These are phyloP conservation scores for Kluyveromyces dobzhanskii DNA, from an alignment of 805 yeast species.

Conservation along the genomic window DNA sequence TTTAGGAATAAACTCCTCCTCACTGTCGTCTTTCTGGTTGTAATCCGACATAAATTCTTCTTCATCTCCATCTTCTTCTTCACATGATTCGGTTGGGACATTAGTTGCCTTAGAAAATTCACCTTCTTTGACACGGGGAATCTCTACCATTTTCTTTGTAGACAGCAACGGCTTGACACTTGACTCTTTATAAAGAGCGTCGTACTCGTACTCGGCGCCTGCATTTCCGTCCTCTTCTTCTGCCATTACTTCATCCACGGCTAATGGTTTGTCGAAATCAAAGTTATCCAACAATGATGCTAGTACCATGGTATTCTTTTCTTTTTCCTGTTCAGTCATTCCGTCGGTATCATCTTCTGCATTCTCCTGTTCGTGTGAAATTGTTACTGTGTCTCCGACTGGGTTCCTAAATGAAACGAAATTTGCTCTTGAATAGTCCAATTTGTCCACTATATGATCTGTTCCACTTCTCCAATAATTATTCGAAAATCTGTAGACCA, in stretches of 20 bases:
- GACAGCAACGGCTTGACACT: slow-evolving; percentile 20
- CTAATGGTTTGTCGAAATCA: slow-evolving; percentile 47
- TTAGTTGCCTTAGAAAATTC: slow-evolving; percentile 23
- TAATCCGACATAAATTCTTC: slow-evolving; percentile 10
- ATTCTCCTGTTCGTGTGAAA: slow-evolving; percentile 4
- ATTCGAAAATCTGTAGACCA: slow-evolving; percentile 52
- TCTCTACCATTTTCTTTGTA: slow-evolving; percentile 21
- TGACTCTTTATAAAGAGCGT: slow-evolving; percentile 22
- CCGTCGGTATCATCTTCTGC: slow-evolving; percentile 16
- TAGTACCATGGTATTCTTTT: slow-evolving; percentile 39
- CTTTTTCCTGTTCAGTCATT: slow-evolving; percentile 36
- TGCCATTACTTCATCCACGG: slow-evolving; percentile 33
- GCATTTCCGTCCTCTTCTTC: slow-evolving; percentile 34
- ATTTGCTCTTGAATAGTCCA: slow-evolving; percentile 24
- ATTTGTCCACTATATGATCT: slow-evolving; percentile 67
- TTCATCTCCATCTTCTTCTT: slow-evolving; percentile 18
- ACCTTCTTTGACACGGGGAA: slow-evolving; percentile 20
- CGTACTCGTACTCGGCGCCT: slow-evolving; percentile 39
- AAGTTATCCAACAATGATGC: slow-evolving; percentile 39
- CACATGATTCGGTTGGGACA: slow-evolving; percentile 8
- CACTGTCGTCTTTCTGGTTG: slow-evolving; percentile 22
- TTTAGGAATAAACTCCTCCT: slow-evolving; percentile 43
- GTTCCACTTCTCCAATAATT: slow-evolving; percentile 76
- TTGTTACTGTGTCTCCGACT: slow-evolving; percentile 4
- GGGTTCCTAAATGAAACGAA: slow-evolving; percentile 4